phyloP scores from a whole-genome alignment of 2,329 filamentous ascomycete species.

The Coniochaeta ligniaria region DNA sequence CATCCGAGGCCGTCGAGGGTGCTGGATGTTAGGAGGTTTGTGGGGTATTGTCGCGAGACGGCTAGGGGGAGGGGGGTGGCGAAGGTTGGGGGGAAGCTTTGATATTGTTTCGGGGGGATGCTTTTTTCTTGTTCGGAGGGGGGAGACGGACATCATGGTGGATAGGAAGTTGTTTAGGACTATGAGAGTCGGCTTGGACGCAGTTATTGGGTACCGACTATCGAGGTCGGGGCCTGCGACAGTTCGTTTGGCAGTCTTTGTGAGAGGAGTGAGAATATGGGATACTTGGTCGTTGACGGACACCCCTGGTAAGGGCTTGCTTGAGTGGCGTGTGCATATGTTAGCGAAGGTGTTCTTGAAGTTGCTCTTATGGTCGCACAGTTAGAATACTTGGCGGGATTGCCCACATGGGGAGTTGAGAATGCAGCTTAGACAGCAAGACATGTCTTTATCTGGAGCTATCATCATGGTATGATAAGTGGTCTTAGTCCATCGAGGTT shows the following conservation, averaged over 20 bases:
- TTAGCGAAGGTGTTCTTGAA: not conserved
- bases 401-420: not conserved
- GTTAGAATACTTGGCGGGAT: not conserved
- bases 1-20: slow-evolving; percentile 20
- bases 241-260: not conserved
- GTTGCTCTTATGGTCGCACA: not conserved
- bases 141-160: no score
- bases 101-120: slow-evolving; percentile 6
- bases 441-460: not conserved
- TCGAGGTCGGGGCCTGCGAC: no score
- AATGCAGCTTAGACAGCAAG: not conserved
- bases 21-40: slow-evolving; percentile 14
- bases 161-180: no score
- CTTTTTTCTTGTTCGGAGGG: no score
- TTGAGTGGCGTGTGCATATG: not conserved
- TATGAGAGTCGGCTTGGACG: no score
- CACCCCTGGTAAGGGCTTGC: not conserved
- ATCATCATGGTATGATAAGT: not conserved
- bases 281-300: not conserved
- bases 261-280: not conserved
- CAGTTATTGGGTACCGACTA: no score
- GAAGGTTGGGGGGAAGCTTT: slow-evolving; percentile 1
- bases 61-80: not conserved
- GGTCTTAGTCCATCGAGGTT: not conserved
- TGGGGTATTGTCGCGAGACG: slow-evolving; percentile 7